Conservation (phyloP, 2,329 filamentous ascomycete genomes). For the Camptophora hylomeconis region DNA sequence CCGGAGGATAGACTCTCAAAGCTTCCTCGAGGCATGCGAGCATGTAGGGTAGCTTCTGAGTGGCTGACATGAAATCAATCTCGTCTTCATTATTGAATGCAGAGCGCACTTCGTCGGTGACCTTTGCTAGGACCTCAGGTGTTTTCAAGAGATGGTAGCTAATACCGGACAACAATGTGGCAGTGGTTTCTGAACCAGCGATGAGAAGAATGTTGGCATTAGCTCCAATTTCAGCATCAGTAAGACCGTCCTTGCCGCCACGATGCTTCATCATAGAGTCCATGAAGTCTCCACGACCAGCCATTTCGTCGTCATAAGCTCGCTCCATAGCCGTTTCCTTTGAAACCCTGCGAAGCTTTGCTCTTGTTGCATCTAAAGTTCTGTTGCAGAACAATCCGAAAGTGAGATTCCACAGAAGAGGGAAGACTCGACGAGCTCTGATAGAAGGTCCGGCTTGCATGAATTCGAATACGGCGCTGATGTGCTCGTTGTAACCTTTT, state of each 20-base stretch:
- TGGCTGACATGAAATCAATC: constrained; percentile 21
- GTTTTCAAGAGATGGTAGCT: constrained; percentile 18
- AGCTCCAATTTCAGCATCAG: too few species aligned
- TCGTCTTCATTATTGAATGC: constrained; percentile 13
- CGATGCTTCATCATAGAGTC: constrained; percentile 9
- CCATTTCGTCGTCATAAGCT: constrained; percentile 2
- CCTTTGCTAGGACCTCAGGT: constrained; percentile 9
- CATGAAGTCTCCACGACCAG: constrained; percentile 9
- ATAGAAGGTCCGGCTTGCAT: constrained; percentile 10
- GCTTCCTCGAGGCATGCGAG: constrained; percentile 34
- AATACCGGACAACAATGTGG: constrained; percentile 10
- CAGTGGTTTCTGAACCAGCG: constrained; percentile 15
- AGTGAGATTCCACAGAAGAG: not conserved
- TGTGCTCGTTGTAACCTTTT: constrained; percentile 18
- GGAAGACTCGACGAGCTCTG: constrained; percentile 5
- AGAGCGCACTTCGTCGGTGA: constrained; percentile 17
- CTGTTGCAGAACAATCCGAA: not conserved
- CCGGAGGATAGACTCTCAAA: constrained; percentile 32
- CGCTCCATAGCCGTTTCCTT: constrained; percentile 6
- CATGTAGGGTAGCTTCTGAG: constrained; percentile 27
- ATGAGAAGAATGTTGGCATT: too few species aligned
- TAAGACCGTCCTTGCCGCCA: constrained; percentile 8
- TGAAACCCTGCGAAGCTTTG: constrained; percentile 1
- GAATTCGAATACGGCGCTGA: constrained; percentile 17
- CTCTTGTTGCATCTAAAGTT: not conserved